phyloP scores from a whole-genome alignment of 108 stramenopile genomes.

The Cyclostephanos tholiformis region DNA sequence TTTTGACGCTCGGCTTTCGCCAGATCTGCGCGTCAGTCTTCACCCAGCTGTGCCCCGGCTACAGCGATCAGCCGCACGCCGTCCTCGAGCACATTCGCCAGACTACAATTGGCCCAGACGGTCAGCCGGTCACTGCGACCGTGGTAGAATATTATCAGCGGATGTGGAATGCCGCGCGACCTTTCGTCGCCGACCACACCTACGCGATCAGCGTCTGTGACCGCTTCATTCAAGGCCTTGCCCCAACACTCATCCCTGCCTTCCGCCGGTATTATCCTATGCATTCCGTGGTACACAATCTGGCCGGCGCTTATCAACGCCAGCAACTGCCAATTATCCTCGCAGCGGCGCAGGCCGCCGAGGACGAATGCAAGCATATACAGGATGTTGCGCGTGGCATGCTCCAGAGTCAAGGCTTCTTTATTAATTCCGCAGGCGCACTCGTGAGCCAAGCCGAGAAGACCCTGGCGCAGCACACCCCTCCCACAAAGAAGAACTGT shows the following conservation, averaged over 20 bases:
- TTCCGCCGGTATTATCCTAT: neutral
- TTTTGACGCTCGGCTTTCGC: neutral
- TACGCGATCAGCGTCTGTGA: neutral
- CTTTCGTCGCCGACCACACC: neutral
- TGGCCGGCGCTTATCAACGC: neutral
- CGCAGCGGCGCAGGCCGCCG: neutral
- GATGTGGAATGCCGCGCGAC: neutral
- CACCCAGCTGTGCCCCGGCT: neutral
- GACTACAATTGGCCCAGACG: neutral
- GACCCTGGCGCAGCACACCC: neutral
- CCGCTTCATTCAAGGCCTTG: neutral
- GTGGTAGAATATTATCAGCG: neutral
- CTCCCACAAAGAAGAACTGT: neutral
- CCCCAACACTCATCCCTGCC: neutral
- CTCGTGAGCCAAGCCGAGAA: conserved; percentile 1
- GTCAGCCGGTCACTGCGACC: neutral
- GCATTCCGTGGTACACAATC: neutral
- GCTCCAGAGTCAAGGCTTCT: neutral
- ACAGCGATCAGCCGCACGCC: neutral
- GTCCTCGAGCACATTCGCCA: neutral
- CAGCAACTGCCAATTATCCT: neutral
- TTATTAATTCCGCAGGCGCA: neutral
- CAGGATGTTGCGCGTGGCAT: neutral
- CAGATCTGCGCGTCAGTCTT: neutral
- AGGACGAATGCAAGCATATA: neutral